phyloP scores from a whole-genome alignment of 129 eudicot genomes.

The Kitagawia praeruptora region DNA sequence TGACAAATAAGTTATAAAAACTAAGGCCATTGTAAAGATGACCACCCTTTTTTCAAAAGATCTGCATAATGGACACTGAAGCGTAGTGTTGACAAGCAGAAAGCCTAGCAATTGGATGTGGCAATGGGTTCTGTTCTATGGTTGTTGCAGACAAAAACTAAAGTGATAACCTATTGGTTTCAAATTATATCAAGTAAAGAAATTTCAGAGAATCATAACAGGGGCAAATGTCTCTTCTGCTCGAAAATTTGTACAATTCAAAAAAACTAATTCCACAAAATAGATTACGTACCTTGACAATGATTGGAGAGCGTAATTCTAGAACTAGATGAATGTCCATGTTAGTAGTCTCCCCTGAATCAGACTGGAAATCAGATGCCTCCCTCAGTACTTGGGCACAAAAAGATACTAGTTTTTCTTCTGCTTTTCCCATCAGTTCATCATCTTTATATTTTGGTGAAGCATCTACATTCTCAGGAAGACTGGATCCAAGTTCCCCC shows the following conservation, averaged over 20 bases:
- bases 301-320: slow-evolving; percentile 88
- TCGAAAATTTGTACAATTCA: no score
- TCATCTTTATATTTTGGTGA: slow-evolving; percentile 29
- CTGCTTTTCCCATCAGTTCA: slow-evolving; percentile 47
- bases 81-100: not conserved
- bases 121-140: not conserved
- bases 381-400: slow-evolving; percentile 85
- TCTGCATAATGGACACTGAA: not conserved
- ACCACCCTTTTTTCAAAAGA: not conserved
- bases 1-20: not conserved
- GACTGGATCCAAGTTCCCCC: slow-evolving; percentile 1
- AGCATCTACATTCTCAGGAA: slow-evolving; percentile 26
- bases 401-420: slow-evolving; percentile 78
- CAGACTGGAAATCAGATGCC: slow-evolving; percentile 90
- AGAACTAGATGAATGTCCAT: slow-evolving; percentile 91
- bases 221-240: no score
- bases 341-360: slow-evolving; percentile 57
- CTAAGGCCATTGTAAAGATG: not conserved
- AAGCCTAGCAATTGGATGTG: not conserved
- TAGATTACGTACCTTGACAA: slow-evolving; percentile 57
- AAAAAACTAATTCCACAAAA: not conserved
- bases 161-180: no score
- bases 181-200: no score
- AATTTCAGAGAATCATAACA: no score
- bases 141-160: no score